phyloP scores from a whole-genome alignment of 306 rosid species.

The Morella rubra region DNA sequence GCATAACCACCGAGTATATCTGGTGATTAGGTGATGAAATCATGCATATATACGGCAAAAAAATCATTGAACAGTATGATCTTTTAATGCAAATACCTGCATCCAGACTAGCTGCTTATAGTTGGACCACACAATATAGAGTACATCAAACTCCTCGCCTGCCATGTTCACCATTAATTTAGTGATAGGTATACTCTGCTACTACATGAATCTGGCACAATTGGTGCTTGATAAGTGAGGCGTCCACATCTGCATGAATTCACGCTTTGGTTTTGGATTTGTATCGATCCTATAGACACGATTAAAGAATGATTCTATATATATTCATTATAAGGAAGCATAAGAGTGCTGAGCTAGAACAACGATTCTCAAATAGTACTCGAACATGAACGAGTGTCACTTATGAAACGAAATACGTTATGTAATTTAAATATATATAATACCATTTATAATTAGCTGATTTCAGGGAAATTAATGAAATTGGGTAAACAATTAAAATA shows the following conservation, averaged over 20 bases:
- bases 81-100: not conserved
- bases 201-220: constrained; percentile 26
- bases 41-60: not conserved
- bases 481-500: too few species aligned
- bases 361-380: too few species aligned
- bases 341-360: too few species aligned
- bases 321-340: not conserved
- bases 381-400: constrained; percentile 14
- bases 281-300: constrained; percentile 8
- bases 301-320: constrained; percentile 12
- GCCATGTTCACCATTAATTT: not conserved
- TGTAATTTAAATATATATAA: too few species aligned
- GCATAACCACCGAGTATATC: not conserved
- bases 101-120: not conserved
- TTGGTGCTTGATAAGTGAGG: constrained; percentile 36
- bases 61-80: not conserved
- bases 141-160: not conserved
- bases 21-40: not conserved
- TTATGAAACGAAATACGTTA: not conserved
- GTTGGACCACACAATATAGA: not conserved
- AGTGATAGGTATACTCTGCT: constrained; percentile 10
- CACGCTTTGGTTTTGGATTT: constrained; percentile 28
- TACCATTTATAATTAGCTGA: too few species aligned
- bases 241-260: constrained; percentile 28
- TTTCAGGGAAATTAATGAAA: too few species aligned